Evolutionary conservation across 495 filamentous ascomycete genomes (phyloP).

Genomic region (Trichoderma orchidacearum): DNA sequence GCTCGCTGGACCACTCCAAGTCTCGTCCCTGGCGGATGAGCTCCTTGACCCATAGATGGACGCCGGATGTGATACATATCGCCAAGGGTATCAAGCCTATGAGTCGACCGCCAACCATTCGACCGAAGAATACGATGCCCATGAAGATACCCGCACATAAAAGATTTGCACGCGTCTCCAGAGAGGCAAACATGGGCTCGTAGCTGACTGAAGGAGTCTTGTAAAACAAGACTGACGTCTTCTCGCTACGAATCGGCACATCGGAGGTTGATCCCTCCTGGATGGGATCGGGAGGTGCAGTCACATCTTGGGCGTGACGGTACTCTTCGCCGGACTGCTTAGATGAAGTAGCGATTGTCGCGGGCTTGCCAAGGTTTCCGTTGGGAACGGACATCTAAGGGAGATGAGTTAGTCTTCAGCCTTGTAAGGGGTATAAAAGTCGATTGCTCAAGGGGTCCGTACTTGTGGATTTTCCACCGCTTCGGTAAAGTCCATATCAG

Average conservation of each 20-base stretch:
- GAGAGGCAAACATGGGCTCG: constrained; percentile 63
- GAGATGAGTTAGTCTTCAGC: neutral
- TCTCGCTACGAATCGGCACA: constrained; percentile 89
- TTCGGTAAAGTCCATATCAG: constrained; percentile 53
- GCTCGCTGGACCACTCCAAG: constrained; percentile 79
- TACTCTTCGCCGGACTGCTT: constrained; percentile 54
- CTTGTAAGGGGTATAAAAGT: neutral
- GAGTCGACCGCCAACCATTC: constrained; percentile 62
- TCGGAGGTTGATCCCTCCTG: constrained; percentile 70
- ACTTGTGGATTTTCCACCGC: constrained; percentile 56
- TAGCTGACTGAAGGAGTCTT: constrained; percentile 80
- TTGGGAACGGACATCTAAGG: constrained; percentile 74
- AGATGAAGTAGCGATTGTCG: constrained; percentile 49
- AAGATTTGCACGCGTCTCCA: constrained; percentile 58
- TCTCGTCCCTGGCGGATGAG: constrained; percentile 67
- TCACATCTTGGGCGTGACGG: constrained; percentile 72
- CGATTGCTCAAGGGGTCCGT: constrained; percentile 9
- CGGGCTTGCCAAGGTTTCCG: constrained; percentile 65
- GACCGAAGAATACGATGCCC: constrained; percentile 63
- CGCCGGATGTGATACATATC: constrained; percentile 52
- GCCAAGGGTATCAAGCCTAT: constrained; percentile 62
- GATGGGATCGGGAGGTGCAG: constrained; percentile 79
- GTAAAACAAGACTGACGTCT: constrained; percentile 92
- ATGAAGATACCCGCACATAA: constrained; percentile 56
- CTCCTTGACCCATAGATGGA: constrained; percentile 83